These are phyloP conservation scores for Fusarium keratoplasticum DNA, from an alignment of 2,329 filamentous ascomycete species.

Conservation along the genomic window DNA sequence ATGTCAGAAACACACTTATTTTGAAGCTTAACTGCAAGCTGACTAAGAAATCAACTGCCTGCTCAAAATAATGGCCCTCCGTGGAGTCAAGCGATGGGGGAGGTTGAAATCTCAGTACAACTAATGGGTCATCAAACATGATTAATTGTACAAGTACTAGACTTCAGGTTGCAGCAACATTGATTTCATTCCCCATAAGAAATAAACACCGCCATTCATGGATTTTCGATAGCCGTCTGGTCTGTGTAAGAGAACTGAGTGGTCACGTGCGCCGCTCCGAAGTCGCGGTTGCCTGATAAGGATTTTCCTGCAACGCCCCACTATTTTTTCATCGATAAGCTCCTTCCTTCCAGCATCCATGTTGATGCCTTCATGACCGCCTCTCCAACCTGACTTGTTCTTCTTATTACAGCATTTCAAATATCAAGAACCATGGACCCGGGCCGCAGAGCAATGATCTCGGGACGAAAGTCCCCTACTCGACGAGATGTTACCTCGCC, in stretches of 20 bases:
- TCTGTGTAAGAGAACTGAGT: not conserved
- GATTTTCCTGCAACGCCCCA: conserved; percentile 21
- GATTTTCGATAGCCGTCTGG: too few relatives aligned
- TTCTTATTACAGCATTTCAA: conserved; percentile 4
- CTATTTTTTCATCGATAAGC: conserved; percentile 31
- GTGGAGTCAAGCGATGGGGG: not conserved
- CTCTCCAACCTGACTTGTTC: not conserved
- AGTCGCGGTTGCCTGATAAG: conserved; percentile 9
- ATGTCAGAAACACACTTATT: not conserved
- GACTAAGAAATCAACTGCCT: not conserved
- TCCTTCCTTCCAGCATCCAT: conserved; percentile 4
- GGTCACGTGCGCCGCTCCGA: not conserved
- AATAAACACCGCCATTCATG: not conserved
- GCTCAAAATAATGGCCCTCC: not conserved
- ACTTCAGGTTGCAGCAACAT: not conserved
- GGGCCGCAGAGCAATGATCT: conserved; percentile 65
- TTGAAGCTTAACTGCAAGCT: not conserved
- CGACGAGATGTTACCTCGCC: conserved; percentile 66
- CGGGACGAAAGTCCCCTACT: conserved; percentile 56
- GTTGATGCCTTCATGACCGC: not conserved
- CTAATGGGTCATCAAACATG: too few relatives aligned
- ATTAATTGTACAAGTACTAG: not conserved
- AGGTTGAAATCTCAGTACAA: not conserved
- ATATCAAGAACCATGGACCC: conserved; percentile 62
- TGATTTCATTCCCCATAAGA: not conserved